phyloP scores from a whole-genome alignment of 495 filamentous ascomycete genomes.

The Neurospora cerealis region DNA sequence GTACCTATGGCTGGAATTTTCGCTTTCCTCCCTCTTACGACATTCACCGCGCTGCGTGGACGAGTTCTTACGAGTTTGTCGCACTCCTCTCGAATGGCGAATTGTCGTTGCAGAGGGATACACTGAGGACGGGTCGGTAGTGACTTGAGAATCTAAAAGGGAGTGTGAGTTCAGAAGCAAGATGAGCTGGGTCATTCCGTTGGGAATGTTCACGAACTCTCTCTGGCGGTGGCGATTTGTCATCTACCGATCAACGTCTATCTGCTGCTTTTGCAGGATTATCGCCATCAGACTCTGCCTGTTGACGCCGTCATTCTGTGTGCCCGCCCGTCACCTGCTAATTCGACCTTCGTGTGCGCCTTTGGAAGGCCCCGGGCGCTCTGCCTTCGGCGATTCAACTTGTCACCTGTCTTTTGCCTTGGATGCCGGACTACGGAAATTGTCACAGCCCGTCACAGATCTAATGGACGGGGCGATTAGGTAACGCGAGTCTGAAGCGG shows the following conservation, averaged over 20 bases:
- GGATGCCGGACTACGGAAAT: too few species aligned
- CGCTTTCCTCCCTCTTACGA: not conserved
- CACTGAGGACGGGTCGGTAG: not conserved
- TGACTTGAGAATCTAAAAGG: not conserved
- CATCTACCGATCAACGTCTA: not conserved
- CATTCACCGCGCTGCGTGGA: not conserved
- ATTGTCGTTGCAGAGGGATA: not conserved
- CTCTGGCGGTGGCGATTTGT: not conserved
- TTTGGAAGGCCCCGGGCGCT: not conserved
- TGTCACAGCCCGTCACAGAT: too few species aligned
- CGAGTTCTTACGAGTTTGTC: not conserved
- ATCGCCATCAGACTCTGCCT: not conserved
- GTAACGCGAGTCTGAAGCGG: too few species aligned
- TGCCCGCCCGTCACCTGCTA: not conserved
- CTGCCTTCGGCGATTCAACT: not conserved
- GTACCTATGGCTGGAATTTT: not conserved
- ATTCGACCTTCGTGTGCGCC: not conserved
- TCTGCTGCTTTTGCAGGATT: not conserved
- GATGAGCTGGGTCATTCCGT: not conserved
- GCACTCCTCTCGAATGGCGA: not conserved
- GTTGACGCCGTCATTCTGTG: not conserved
- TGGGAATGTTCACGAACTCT: not conserved
- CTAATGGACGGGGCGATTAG: too few species aligned
- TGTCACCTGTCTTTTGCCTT: not conserved
- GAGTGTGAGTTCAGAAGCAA: not conserved